Percentiles rank a stretch among this genome's conserved stretches.
Conservation (phyloP, 176 grass and related monocot genomes). For the Luzula sylvatica region DNA sequence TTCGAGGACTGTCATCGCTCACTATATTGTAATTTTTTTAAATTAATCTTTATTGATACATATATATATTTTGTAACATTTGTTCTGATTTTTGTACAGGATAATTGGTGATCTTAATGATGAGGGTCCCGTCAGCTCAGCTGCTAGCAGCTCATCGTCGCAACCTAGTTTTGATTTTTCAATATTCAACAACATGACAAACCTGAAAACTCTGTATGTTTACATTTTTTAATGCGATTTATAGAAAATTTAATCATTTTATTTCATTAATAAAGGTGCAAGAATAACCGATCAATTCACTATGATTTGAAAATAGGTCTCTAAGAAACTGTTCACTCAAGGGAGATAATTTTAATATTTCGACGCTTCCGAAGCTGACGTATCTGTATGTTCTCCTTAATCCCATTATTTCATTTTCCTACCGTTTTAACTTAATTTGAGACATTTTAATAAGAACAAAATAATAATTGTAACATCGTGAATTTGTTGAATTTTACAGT, state of each 20-base stretch:
- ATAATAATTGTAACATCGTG: not conserved
- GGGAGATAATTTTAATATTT: not conserved
- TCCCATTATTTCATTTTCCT: conserved; percentile 3
- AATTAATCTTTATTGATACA: too few species aligned
- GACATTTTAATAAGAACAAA: too few species aligned
- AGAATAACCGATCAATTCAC: conserved; percentile 3
- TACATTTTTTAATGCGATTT: not conserved
- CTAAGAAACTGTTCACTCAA: conserved; percentile 18
- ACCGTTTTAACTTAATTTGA: too few species aligned
- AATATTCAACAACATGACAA: conserved; percentile 13
- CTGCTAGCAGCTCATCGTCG: not conserved
- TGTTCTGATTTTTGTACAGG: conserved; percentile 5
- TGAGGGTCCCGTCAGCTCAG: not conserved
- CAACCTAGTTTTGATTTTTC: conserved; percentile 14
- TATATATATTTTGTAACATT: not conserved
- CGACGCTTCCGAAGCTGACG: not conserved
- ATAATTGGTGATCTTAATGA: conserved; percentile 11
- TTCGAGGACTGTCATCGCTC: not conserved
- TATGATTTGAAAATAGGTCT: conserved; percentile 17
- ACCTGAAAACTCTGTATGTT: conserved; percentile 16
- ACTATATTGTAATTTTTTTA: conserved; percentile 2
- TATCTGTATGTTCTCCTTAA: conserved; percentile 1
- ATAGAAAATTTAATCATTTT: not conserved
- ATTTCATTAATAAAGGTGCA: not conserved
- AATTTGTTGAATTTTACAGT: conserved; percentile 15